Conservation (phyloP, 768 basidiomycete species). For the Inosperma sp. region DNA sequence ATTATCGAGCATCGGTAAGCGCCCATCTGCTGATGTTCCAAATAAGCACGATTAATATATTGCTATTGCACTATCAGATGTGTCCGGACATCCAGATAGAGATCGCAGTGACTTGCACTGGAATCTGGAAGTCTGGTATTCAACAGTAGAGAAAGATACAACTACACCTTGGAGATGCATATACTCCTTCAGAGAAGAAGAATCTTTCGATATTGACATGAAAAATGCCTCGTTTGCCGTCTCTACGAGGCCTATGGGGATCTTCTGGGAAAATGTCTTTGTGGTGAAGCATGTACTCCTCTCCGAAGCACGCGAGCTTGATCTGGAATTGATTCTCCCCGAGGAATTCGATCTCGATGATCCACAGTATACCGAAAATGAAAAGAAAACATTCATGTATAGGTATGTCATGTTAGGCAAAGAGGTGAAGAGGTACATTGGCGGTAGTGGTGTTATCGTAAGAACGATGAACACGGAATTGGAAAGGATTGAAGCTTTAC, state of each 20-base stretch:
- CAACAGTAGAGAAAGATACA: not conserved
- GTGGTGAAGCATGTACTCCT: not conserved
- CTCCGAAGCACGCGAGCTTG: not conserved
- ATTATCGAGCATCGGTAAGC: not conserved
- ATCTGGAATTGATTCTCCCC: not conserved
- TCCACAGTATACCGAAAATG: not conserved
- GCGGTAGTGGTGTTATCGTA: too few species aligned
- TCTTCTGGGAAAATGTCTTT: not conserved
- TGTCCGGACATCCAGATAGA: too few species aligned
- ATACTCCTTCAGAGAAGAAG: not conserved
- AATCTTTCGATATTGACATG: not conserved
- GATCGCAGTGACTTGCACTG: not conserved
- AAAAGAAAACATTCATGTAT: not conserved
- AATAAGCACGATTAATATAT: not conserved
- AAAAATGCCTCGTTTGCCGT: not conserved
- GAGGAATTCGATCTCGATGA: too few species aligned
- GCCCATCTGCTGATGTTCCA: not conserved
- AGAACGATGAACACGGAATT: too few species aligned
- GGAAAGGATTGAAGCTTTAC: too few species aligned
- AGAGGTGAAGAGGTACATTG: too few species aligned
- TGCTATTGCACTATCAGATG: too few species aligned
- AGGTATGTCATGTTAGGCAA: not conserved
- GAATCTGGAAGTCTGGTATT: not conserved
- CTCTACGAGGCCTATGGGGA: not conserved
- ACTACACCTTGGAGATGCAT: not conserved